phyloP scores from a whole-genome alignment of 306 rosid species.

The Trifolium fragiferum region DNA sequence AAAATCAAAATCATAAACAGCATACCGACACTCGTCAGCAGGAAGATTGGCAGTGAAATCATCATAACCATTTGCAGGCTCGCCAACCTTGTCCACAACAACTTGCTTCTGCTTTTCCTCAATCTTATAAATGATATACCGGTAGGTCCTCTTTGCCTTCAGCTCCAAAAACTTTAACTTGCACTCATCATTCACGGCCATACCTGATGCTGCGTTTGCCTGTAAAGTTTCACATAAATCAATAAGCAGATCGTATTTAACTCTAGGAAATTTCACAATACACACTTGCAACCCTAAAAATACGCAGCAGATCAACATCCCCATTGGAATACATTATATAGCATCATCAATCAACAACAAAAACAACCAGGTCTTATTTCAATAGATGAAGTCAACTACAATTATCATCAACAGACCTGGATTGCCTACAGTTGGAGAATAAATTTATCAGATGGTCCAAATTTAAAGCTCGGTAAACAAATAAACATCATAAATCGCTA shows the following conservation, averaged over 20 bases:
- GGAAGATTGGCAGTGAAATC: slow-evolving; percentile 79
- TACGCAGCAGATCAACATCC: neutral
- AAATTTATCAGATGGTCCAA: neutral
- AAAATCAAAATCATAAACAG: slow-evolving; percentile 83
- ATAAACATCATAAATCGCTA: neutral
- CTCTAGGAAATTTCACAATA: neutral
- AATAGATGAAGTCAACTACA: neutral
- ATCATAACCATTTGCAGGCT: slow-evolving; percentile 69
- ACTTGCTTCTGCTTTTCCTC: slow-evolving; percentile 93
- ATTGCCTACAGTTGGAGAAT: neutral
- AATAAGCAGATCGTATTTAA: neutral
- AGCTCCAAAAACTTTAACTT: slow-evolving; percentile 77
- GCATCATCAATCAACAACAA: neutral
- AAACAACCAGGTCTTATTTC: neutral
- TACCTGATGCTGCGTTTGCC: slow-evolving; percentile 87
- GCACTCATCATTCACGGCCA: slow-evolving; percentile 87
- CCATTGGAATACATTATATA: neutral
- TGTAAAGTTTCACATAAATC: slow-evolving; percentile 37
- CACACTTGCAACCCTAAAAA: slow-evolving; percentile 15
- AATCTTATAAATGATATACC: slow-evolving; percentile 75
- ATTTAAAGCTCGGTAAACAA: neutral
- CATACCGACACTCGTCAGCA: slow-evolving; percentile 81
- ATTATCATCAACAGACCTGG: neutral
- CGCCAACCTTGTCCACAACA: slow-evolving; percentile 81
- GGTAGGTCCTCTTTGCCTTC: slow-evolving; percentile 76